A percentile compares a stretch with the other conserved stretches of the same genome.
phyloP scores from a whole-genome alignment of 495 filamentous ascomycete species.

The Amniculicola lignicola region DNA sequence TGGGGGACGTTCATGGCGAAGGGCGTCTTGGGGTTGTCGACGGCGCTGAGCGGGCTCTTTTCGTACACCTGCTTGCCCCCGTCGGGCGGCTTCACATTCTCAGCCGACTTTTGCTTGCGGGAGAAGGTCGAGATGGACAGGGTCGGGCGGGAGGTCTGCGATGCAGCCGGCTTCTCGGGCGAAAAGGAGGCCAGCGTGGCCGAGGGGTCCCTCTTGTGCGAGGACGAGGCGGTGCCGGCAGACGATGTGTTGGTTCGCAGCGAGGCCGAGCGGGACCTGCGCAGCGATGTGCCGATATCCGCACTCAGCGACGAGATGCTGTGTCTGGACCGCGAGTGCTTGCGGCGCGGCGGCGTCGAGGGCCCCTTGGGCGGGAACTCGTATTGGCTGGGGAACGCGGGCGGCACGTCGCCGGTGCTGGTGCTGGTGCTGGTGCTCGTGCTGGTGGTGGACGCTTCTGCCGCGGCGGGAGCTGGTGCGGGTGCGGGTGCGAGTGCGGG shows the following conservation, averaged over 20 bases:
- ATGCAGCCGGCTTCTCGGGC: slow-evolving; percentile 24
- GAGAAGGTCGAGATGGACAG: slow-evolving; percentile 34
- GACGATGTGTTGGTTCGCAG: slow-evolving; percentile 22
- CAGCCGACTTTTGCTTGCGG: slow-evolving; percentile 28
- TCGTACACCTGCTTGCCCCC: slow-evolving; percentile 18
- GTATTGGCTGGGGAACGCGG: slow-evolving; percentile 17
- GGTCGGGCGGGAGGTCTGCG: slow-evolving; percentile 15
- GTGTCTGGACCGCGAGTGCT: slow-evolving; percentile 19
- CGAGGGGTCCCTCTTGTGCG: slow-evolving; percentile 29
- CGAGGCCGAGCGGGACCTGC: slow-evolving; percentile 29
- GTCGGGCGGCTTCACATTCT: slow-evolving; percentile 27
- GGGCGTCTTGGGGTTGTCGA: slow-evolving; percentile 31
- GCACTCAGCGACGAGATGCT: slow-evolving; percentile 33
- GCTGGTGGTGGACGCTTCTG: neutral
- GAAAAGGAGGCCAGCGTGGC: slow-evolving; percentile 33
- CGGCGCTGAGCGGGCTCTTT: slow-evolving; percentile 31
- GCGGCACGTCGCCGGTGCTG: neutral
- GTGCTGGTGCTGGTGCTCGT: neutral
- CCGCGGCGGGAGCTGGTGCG: neutral
- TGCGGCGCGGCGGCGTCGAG: slow-evolving; percentile 24
- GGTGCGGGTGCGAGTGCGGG: neutral
- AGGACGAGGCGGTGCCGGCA: slow-evolving; percentile 17
- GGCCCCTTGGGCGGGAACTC: slow-evolving; percentile 13
- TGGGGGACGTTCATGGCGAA: slow-evolving; percentile 35
- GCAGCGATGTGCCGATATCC: slow-evolving; percentile 33